These are phyloP conservation scores for Buddleja alternifolia DNA, from an alignment of 257 asterid species.

Conservation along the genomic window DNA sequence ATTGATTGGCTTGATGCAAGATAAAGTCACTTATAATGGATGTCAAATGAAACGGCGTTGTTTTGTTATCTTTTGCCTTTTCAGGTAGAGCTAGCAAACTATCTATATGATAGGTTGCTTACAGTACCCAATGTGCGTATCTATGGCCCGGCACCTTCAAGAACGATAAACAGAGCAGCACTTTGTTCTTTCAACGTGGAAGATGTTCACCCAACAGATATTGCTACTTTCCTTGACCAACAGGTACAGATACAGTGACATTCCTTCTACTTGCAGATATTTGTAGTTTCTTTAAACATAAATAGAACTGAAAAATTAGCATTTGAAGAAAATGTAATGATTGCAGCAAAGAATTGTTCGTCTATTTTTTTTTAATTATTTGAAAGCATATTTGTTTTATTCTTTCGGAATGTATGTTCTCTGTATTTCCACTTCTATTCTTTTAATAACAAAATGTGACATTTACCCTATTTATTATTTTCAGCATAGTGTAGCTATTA, in stretches of 20 bases:
- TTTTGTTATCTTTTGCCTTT: constrained; percentile 15
- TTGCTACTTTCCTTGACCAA: constrained; percentile 85
- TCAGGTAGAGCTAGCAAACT: constrained; percentile 72
- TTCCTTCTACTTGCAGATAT: background rate
- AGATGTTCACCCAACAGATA: constrained; percentile 81
- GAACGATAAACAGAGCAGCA: constrained; percentile 65
- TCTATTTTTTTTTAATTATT: background rate
- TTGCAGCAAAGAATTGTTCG: background rate
- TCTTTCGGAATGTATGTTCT: background rate
- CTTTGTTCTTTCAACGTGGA: constrained; percentile 89
- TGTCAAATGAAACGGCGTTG: background rate
- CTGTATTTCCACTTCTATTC: background rate
- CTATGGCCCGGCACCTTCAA: constrained; percentile 88
- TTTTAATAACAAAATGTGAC: background rate
- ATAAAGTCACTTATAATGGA: constrained; percentile 7
- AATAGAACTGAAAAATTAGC: background rate
- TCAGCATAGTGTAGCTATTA: constrained; percentile 87
- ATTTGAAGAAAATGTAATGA: background rate
- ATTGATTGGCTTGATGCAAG: constrained; percentile 8
- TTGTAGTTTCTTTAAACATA: background rate
- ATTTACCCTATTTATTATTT: background rate
- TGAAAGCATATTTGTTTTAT: background rate
- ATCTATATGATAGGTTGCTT: constrained; percentile 60
- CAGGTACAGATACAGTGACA: constrained; percentile 50
- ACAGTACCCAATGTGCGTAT: constrained; percentile 64